Conservation (phyloP, 1,139 yeast genomes). For the Yamadazyma aaseri region DNA sequence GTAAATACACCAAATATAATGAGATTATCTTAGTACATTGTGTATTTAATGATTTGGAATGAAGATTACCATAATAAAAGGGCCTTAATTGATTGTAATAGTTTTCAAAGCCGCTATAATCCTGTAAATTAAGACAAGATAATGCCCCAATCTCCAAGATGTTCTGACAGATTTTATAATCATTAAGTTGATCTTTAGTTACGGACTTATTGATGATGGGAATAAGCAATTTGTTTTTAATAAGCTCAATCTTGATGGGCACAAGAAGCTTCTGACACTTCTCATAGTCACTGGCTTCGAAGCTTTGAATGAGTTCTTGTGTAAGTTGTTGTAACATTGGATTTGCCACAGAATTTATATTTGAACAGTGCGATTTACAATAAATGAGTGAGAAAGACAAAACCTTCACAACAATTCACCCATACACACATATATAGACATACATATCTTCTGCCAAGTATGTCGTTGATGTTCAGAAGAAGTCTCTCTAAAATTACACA, state of each 20-base stretch:
- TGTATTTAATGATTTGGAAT: slow-evolving; percentile 54
- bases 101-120: slow-evolving; percentile 67
- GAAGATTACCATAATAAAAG: slow-evolving; percentile 59
- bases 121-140: slow-evolving; percentile 61
- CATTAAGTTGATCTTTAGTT: slow-evolving; percentile 52
- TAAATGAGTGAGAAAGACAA: no score
- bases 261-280: slow-evolving; percentile 63
- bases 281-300: slow-evolving; percentile 58
- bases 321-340: slow-evolving; percentile 55
- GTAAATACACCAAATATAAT: slow-evolving; percentile 68
- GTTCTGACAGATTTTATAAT: slow-evolving; percentile 73
- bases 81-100: slow-evolving; percentile 75
- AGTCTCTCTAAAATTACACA: slow-evolving; percentile 11
- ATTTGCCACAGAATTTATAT: slow-evolving; percentile 11
- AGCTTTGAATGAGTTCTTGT: slow-evolving; percentile 63
- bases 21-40: slow-evolving; percentile 74
- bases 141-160: slow-evolving; percentile 88
- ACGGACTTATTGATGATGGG: slow-evolving; percentile 51
- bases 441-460: neutral
- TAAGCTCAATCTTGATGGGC: slow-evolving; percentile 73
- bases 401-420: no score
- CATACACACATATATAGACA: no score
- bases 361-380: no score
- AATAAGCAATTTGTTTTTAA: slow-evolving; percentile 72
- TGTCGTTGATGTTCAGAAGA: slow-evolving; percentile 3